These are phyloP conservation scores for Pyricularia pennisetigena DNA, from an alignment of 2,329 filamentous ascomycete species.

Conservation along the genomic window DNA sequence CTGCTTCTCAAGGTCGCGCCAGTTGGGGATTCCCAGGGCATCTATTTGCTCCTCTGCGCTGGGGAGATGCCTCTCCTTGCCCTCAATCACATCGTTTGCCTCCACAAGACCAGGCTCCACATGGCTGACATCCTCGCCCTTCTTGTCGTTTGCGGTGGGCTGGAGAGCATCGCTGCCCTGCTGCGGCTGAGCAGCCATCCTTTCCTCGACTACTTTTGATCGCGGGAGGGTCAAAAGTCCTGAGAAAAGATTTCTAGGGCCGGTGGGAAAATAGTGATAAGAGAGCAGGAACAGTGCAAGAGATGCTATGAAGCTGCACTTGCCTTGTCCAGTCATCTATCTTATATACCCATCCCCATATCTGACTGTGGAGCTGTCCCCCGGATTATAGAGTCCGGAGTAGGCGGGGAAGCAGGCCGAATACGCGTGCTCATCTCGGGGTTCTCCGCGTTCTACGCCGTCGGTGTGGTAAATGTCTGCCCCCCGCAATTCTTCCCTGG, in stretches of 20 bases:
- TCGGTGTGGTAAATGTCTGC: not conserved
- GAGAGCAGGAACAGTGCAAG: not conserved
- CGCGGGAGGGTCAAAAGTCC: not conserved
- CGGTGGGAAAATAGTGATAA: not conserved
- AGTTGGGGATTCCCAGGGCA: slow-evolving; percentile 1
- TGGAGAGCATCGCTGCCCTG: not conserved
- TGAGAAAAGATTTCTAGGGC: not conserved
- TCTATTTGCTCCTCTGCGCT: not conserved
- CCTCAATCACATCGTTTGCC: not conserved
- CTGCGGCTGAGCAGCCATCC: not conserved
- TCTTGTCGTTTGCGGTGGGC: not conserved
- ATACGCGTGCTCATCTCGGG: not conserved
- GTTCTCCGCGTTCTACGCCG: not conserved
- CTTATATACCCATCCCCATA: not conserved
- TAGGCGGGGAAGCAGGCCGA: not conserved
- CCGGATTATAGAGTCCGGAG: not conserved
- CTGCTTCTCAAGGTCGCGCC: not conserved
- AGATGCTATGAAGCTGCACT: not conserved
- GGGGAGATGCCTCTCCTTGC: not conserved
- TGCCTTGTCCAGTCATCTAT: not conserved
- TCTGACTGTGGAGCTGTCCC: not conserved
- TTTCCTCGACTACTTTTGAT: not conserved
- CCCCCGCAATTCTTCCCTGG: not conserved
- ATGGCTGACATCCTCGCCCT: not conserved
- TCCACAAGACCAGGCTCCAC: not conserved